phyloP scores from a whole-genome alignment of 805 yeast species.

The Wickerhamomyces subpelliculosus region DNA sequence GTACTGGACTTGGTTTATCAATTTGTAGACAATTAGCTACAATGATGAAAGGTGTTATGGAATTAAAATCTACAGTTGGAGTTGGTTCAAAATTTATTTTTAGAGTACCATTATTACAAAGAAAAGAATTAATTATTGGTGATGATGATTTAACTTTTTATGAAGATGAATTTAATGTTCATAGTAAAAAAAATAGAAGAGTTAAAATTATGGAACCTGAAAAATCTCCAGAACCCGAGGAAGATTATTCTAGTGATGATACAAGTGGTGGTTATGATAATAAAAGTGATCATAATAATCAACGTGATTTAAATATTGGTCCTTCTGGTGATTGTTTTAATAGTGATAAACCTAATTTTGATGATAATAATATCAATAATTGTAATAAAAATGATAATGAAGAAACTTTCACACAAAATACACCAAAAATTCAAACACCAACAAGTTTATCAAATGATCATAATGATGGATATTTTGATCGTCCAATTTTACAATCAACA shows the following conservation, averaged over 20 bases:
- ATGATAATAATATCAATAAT: neutral
- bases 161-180: constrained; percentile 62
- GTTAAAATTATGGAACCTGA: constrained; percentile 29
- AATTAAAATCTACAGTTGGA: constrained; percentile 67
- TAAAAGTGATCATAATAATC: too few species aligned
- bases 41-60: constrained; percentile 85
- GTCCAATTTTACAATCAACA: constrained; percentile 30
- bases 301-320: too few species aligned
- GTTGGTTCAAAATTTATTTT: constrained; percentile 81
- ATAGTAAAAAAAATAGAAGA: constrained; percentile 42
- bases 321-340: too few species aligned
- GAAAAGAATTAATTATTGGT: constrained; percentile 24
- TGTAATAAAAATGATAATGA: neutral
- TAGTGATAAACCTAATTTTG: neutral
- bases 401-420: neutral
- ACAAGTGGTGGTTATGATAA: too few species aligned
- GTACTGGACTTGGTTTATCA: constrained; percentile 88
- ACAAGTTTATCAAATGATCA: neutral
- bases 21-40: constrained; percentile 87
- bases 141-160: constrained; percentile 34
- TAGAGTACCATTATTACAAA: constrained; percentile 67
- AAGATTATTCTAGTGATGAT: too few species aligned
- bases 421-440: constrained; percentile 1
- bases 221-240: neutral
- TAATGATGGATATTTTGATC: constrained; percentile 12